Percentiles rank a stretch among this genome's conserved stretches.
phyloP scores from a whole-genome alignment of 768 basidiomycete species.

The Fomitopsis serialis region DNA sequence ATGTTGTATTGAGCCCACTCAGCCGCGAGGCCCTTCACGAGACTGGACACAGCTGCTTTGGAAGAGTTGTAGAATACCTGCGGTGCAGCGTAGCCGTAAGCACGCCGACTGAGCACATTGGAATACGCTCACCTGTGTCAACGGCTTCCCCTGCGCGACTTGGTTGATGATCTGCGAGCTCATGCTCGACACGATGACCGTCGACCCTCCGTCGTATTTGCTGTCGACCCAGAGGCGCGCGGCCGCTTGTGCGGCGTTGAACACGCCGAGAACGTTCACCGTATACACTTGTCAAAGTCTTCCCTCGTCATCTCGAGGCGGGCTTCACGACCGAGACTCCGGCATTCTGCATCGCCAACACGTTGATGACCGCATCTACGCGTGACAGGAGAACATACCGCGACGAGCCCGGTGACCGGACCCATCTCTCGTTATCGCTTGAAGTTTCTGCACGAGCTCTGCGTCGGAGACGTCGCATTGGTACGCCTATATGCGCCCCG shows the following conservation, averaged over 20 bases:
- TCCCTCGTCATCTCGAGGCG: slow-evolving; percentile 49
- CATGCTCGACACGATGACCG: slow-evolving; percentile 65
- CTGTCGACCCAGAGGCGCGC: slow-evolving; percentile 44
- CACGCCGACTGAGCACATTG: no score
- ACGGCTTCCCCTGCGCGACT: slow-evolving; percentile 34
- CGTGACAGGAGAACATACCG: slow-evolving; percentile 31
- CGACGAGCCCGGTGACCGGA: slow-evolving; percentile 47
- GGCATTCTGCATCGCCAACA: slow-evolving; percentile 39
- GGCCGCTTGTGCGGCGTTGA: slow-evolving; percentile 55
- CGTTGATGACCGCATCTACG: not conserved
- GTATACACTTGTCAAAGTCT: slow-evolving; percentile 52
- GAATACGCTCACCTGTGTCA: slow-evolving; percentile 48
- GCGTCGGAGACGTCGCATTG: slow-evolving; percentile 55
- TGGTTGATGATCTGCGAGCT: slow-evolving; percentile 63
- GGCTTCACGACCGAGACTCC: slow-evolving; percentile 61
- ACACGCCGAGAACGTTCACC: slow-evolving; percentile 63
- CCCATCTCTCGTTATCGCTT: slow-evolving; percentile 40
- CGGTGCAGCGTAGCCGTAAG: not conserved
- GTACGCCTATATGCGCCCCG: slow-evolving; percentile 37
- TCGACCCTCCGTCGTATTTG: slow-evolving; percentile 39
- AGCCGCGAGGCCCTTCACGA: slow-evolving; percentile 56
- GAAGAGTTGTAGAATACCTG: slow-evolving; percentile 56
- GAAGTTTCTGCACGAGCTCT: slow-evolving; percentile 40
- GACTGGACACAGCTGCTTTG: slow-evolving; percentile 63
- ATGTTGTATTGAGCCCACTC: slow-evolving; percentile 53